Evolutionary conservation across 2,329 filamentous ascomycete species (phyloP).

Genomic region (Pezicula neosporulosa): DNA sequence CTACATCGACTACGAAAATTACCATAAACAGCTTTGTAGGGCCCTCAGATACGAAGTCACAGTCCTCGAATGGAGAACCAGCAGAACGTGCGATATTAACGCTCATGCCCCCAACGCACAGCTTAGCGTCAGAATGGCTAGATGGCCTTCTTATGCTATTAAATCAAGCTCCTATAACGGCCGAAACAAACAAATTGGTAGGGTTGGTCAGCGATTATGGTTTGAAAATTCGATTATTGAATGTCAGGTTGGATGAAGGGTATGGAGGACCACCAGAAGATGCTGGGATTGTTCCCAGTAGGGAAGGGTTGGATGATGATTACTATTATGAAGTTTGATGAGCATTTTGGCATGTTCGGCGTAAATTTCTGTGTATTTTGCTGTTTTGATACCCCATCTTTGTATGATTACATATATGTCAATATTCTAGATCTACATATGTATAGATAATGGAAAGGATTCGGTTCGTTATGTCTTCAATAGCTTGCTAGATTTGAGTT

Average conservation of each 20-base stretch:
- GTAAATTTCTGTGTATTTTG: no score
- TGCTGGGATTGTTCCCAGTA: slow-evolving; percentile 71
- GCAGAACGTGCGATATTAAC: slow-evolving; percentile 75
- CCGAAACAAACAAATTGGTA: slow-evolving; percentile 88
- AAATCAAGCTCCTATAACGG: slow-evolving; percentile 93
- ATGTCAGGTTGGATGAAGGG: slow-evolving; percentile 78
- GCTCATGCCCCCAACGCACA: slow-evolving; percentile 78
- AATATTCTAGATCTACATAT: no score
- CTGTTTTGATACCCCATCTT: no score
- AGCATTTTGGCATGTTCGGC: background rate
- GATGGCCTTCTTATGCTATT: slow-evolving; percentile 93
- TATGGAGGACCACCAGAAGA: slow-evolving; percentile 57
- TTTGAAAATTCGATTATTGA: slow-evolving; percentile 86
- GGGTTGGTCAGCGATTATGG: slow-evolving; percentile 86
- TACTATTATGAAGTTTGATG: slow-evolving; percentile 81
- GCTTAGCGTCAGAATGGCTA: slow-evolving; percentile 90
- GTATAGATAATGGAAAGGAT: no score
- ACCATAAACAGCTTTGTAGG: slow-evolving; percentile 75
- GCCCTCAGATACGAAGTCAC: slow-evolving; percentile 13
- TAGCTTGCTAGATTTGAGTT: no score
- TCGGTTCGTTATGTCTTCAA: no score
- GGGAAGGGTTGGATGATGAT: slow-evolving; percentile 85
- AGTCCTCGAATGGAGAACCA: slow-evolving; percentile 30
- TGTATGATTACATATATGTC: no score
- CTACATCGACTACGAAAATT: slow-evolving; percentile 69